Base-by-base conservation (phyloP, 768 basidiomycete species). In the Cubamyces lactineus region DNA sequence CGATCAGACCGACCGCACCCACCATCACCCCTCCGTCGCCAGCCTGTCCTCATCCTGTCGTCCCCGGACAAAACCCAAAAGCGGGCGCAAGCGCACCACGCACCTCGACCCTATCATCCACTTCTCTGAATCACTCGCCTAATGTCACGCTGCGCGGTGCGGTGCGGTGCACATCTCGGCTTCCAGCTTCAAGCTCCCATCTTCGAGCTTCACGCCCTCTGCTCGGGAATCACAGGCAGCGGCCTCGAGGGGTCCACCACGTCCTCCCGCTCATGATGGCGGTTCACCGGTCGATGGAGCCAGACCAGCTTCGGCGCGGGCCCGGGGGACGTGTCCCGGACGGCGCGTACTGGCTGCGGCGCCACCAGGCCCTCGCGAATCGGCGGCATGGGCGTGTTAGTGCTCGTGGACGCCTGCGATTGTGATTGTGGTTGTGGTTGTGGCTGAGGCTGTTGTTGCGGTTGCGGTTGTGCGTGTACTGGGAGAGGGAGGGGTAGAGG, bases 221-320 rank as follows among this genome's bases (percentile, higher is more conserved):
- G 62, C 57, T 50, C 57, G 5, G 48, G 34, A 15, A 55, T 51
- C 21, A 54, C n/a, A 3, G 63, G 53, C 6, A 56, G 49, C 9
- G 53, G 28, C 41, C 63, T 24, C 47, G 26, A 3, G n/a, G 48
- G n/a, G 13, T 49, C 53, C 3, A 16, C 53, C 16, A 47, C 12
- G 6, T 39, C 54, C 30, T 43, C 5, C 19, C 53, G 39, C 23
- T 59, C 63, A 21, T 54, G 63, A 40, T 59, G 34, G 57, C 59
- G 58, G 43, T 67, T 64, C 39, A 65, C 40, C 40, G 64, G 64
- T 16, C 67, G 64, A 50, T 68, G 67, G 9, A 68, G 59, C 67
- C 67, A 68, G n/a, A 68, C 67, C 3, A 65, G 64, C 47, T 63
- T 63, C 45, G 64, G 62, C 17, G 62, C 56, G 26, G 60, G 53